Percentiles rank a stretch among this genome's conserved stretches.
These are phyloP conservation scores for Erigeron canadensis DNA, from an alignment of 129 eudicot species.

Conservation along the genomic window DNA sequence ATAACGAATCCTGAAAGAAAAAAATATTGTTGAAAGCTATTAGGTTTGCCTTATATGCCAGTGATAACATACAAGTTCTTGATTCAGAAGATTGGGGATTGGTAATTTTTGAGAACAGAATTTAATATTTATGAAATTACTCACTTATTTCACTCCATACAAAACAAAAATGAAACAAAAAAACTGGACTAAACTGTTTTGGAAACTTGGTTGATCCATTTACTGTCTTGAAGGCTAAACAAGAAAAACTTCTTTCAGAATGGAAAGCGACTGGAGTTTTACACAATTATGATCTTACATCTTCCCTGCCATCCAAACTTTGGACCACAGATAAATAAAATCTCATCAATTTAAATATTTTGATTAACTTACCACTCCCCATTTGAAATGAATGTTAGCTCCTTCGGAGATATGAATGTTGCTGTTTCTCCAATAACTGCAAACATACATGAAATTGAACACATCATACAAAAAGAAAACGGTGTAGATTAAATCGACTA, in stretches of 20 bases:
- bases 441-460: slow-evolving; percentile 19
- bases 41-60: neutral
- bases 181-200: too few species aligned
- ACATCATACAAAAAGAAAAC: neutral
- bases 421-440: slow-evolving; percentile 96
- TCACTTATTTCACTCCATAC: too few species aligned
- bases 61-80: neutral
- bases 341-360: slow-evolving; percentile 8
- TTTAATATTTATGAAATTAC: too few species aligned
- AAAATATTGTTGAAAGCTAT: slow-evolving; percentile 15
- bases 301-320: neutral
- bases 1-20: slow-evolving; percentile 84
- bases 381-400: slow-evolving; percentile 65
- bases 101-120: neutral
- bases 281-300: neutral
- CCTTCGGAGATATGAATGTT: slow-evolving; percentile 69
- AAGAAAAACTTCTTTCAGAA: neutral
- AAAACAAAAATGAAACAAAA: too few species aligned
- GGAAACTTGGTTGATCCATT: neutral
- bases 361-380: slow-evolving; percentile 81
- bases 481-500: neutral
- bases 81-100: neutral
- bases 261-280: neutral
- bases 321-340: neutral
- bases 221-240: neutral